Evolutionary conservation across 129 eudicot genomes (phyloP).

Genomic region (Escallonia rubra): DNA sequence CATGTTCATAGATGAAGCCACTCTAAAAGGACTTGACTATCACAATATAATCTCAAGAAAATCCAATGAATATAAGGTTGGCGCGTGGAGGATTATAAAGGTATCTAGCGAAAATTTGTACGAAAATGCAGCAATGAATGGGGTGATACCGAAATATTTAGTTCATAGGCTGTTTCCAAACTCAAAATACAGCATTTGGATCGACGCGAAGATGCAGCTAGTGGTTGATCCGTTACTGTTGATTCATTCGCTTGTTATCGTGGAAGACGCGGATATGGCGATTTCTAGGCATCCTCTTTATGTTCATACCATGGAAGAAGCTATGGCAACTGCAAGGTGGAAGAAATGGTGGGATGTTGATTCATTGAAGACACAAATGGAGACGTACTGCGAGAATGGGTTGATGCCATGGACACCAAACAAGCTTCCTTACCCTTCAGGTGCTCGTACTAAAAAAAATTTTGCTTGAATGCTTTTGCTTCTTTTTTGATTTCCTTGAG

Average conservation of each 20-base stretch:
- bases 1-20: slow-evolving; percentile 74
- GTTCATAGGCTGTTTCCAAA: slow-evolving; percentile 83
- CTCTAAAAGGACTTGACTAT: slow-evolving; percentile 42
- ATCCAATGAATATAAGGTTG: slow-evolving; percentile 36
- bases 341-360: slow-evolving; percentile 87
- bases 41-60: slow-evolving; percentile 59
- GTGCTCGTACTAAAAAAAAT: slow-evolving; percentile 26
- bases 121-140: slow-evolving; percentile 85
- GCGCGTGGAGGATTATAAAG: slow-evolving; percentile 76
- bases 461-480: background rate
- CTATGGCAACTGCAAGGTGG: slow-evolving; percentile 94
- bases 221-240: slow-evolving; percentile 80
- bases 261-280: slow-evolving; percentile 67
- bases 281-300: slow-evolving; percentile 73
- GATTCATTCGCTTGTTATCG: slow-evolving; percentile 64
- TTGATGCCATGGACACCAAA: slow-evolving; percentile 67
- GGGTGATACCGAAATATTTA: slow-evolving; percentile 67
- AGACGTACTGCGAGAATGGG: slow-evolving; percentile 74
- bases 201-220: slow-evolving; percentile 79
- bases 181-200: slow-evolving; percentile 76
- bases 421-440: slow-evolving; percentile 76
- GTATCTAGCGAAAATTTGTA: slow-evolving; percentile 44
- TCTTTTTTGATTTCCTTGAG: background rate
- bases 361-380: slow-evolving; percentile 60
- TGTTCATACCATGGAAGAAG: slow-evolving; percentile 94